Evolutionary conservation across 2,329 filamentous ascomycete species (phyloP), one percentile per base, ranked within the genome.

Genomic region (Dendryphion nanum): DNA sequence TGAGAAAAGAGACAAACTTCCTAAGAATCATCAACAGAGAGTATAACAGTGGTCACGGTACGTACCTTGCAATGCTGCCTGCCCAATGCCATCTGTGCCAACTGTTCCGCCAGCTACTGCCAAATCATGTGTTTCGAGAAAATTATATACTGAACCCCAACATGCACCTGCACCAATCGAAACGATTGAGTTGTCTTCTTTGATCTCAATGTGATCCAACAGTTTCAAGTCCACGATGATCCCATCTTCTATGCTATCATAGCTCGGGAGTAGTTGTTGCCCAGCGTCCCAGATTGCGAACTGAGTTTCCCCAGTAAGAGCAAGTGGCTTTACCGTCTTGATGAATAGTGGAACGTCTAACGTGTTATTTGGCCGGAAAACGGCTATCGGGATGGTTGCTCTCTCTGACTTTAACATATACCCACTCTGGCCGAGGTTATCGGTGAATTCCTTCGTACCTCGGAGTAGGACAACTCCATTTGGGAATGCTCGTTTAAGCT

Each of bases 1-100:
- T 8, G 39, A 41, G 24, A 53, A 48, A 30, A 41, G 53, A 7
- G 43, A 51, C 4, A 56, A 24, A 8, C 55, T 54, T 20, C 53
- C 52, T 50, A 3, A 8, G 23, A 8, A n/a, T 26, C 3, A n/a
- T 26, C n/a, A 26, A n/a, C 10, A 26, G n/a, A 26, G n/a, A 8
- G 23, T n/a, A 26, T 26, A 8, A 10, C n/a, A 26, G 10, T 10
- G 23, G 10, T 26, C 23, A n/a, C 10, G n/a, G n/a, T 6, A 33
- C 40, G 30, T 16, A 35, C 40, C 36, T 30, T 24, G 30, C 4
- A 33, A 14, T 13, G 20, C 8, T 4, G 38, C 23, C 2, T 35
- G 34, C 19, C 19, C 34, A 14, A 41, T 28, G n/a, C 39, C 39
- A 14, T 29, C 39, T 12, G 8, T 13, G 4, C 29, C 28, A 24